phyloP scores from a whole-genome alignment of 2,329 filamentous ascomycete genomes.

The Fusarium odoratissimum region DNA sequence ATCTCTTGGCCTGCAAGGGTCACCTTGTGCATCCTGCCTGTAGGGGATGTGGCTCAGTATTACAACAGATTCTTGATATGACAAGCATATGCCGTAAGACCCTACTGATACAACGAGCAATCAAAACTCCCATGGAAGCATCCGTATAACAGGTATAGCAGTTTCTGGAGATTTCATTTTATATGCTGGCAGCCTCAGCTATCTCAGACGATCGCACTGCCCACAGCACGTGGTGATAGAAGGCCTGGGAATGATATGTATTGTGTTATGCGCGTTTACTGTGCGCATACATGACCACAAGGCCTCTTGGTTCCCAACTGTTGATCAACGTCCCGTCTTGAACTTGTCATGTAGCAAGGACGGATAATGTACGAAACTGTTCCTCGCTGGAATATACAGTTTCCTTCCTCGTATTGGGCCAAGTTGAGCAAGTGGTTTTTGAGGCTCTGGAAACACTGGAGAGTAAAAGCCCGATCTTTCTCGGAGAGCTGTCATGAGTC shows the following conservation, averaged over 20 bases:
- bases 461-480: not conserved
- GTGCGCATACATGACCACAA: not conserved
- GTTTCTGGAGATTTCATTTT: not conserved
- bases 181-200: not conserved
- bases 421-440: not conserved
- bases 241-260: not conserved
- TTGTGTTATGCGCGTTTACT: not conserved
- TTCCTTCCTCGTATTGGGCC: not conserved
- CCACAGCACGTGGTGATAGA: too few relatives aligned
- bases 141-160: not conserved
- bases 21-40: not conserved
- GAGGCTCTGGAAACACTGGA: not conserved
- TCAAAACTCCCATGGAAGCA: too few relatives aligned
- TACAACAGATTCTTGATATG: not conserved
- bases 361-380: not conserved
- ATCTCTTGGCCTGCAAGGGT: constrained; percentile 10
- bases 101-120: not conserved
- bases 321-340: not conserved
- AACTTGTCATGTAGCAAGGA: not conserved
- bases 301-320: not conserved
- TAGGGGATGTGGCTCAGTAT: not conserved
- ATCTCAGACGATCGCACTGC: not conserved
- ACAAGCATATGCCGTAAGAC: not conserved
- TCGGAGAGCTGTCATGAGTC: not conserved
- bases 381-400: not conserved